These are phyloP conservation scores for Exserohilum turcica DNA, from an alignment of 2,329 filamentous ascomycete genomes.

Conservation along the genomic window DNA sequence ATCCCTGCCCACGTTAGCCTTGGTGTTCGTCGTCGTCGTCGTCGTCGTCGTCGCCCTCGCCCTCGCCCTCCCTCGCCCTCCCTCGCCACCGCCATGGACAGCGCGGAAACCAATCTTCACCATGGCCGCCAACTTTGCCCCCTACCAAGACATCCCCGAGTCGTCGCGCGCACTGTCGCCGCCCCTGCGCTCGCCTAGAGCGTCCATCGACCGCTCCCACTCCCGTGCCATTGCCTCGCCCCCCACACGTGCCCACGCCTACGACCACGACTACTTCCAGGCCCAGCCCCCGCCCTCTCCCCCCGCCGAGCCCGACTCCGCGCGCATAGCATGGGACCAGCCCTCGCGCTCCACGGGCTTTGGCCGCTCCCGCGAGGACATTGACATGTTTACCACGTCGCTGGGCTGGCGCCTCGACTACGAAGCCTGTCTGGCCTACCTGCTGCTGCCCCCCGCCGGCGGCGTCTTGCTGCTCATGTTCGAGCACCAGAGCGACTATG, in stretches of 20 bases:
- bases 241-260: slow-evolving; percentile 38
- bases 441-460: slow-evolving; percentile 82
- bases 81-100: too few relatives aligned
- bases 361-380: slow-evolving; percentile 63
- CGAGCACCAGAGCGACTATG: slow-evolving; percentile 96
- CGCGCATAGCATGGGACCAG: slow-evolving; percentile 39
- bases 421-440: slow-evolving; percentile 88
- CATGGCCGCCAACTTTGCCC: slow-evolving; percentile 72
- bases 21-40: too few relatives aligned
- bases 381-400: slow-evolving; percentile 84
- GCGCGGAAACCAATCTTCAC: too few relatives aligned
- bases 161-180: slow-evolving; percentile 80
- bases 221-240: slow-evolving; percentile 40
- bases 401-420: slow-evolving; percentile 84
- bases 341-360: slow-evolving; percentile 19
- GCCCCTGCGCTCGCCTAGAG: slow-evolving; percentile 51
- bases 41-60: too few relatives aligned
- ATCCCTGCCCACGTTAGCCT: slow-evolving; percentile 29
- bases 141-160: slow-evolving; percentile 94
- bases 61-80: too few relatives aligned
- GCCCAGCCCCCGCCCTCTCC: slow-evolving; percentile 9
- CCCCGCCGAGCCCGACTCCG: slow-evolving; percentile 20
- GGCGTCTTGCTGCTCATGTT: slow-evolving; percentile 81
- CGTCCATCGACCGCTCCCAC: slow-evolving; percentile 42
- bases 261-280: slow-evolving; percentile 50